A percentile compares a stretch with the other conserved stretches of the same genome.
Conservation (phyloP, 1,139 yeast genomes). For the Saccharomyces hybrid region DNA sequence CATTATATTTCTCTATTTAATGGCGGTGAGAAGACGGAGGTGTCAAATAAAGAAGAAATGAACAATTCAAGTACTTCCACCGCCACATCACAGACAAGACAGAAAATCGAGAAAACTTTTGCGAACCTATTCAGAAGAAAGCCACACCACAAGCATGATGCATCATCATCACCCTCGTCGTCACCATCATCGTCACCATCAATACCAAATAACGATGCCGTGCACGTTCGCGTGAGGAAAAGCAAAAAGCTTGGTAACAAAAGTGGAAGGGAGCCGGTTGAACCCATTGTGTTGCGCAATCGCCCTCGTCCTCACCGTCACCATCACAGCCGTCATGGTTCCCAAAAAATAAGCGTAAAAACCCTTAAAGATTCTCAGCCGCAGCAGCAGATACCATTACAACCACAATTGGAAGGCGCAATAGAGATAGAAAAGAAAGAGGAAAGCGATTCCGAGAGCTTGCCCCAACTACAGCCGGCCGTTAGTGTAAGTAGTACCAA, state of each 20-base stretch:
- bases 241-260: background rate
- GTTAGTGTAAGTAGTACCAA: constrained; percentile 17
- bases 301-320: background rate
- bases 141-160: constrained; percentile 4
- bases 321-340: background rate
- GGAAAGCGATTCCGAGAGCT: constrained; percentile 1
- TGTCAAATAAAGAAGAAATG: background rate
- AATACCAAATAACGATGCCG: background rate
- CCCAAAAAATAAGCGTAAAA: background rate
- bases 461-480: constrained; percentile 17
- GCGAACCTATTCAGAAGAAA: constrained; percentile 4
- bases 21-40: background rate
- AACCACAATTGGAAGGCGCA: background rate
- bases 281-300: background rate
- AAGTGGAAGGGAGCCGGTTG: background rate
- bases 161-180: background rate
- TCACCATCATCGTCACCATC: background rate
- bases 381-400: background rate
- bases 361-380: background rate
- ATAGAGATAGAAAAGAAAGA: constrained; percentile 1
- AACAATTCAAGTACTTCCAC: background rate
- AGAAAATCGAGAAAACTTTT: constrained; percentile 3
- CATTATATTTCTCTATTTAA: background rate
- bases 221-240: background rate
- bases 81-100: constrained; percentile 1